A percentile compares a stretch with the other conserved stretches of the same genome.
phyloP scores from a whole-genome alignment of 495 filamentous ascomycete genomes.

The Aspergillus heteromorphus region DNA sequence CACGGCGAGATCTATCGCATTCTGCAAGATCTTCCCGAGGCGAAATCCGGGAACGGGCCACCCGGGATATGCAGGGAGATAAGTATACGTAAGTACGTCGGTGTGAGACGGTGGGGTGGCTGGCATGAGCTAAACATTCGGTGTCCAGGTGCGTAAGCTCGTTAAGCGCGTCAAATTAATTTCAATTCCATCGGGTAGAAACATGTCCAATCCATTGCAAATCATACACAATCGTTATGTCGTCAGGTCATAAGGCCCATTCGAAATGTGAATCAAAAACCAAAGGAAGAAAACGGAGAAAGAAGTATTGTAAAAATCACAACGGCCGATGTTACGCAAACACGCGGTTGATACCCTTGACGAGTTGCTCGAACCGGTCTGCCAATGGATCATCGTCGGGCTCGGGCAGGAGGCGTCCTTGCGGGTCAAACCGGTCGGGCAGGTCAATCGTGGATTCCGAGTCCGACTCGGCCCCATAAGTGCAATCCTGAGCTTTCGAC shows the following conservation, averaged over 20 bases:
- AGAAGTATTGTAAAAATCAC: not conserved
- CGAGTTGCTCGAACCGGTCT: slow-evolving; percentile 32
- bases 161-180: not conserved
- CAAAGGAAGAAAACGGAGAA: slow-evolving; percentile 2
- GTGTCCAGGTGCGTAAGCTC: not conserved
- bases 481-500: slow-evolving; percentile 3
- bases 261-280: not conserved
- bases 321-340: slow-evolving; percentile 17
- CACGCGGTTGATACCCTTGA: slow-evolving; percentile 27
- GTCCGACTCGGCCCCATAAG: slow-evolving; percentile 23
- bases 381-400: slow-evolving; percentile 29
- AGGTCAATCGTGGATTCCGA: slow-evolving; percentile 50
- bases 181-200: not conserved
- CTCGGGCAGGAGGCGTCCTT: slow-evolving; percentile 47
- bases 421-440: slow-evolving; percentile 60
- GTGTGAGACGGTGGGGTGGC: not conserved
- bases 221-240: not conserved
- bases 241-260: not conserved
- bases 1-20: not conserved
- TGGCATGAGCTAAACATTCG: too few relatives aligned
- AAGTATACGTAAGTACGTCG: too few relatives aligned
- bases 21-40: not conserved
- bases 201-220: not conserved
- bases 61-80: not conserved
- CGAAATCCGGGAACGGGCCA: not conserved